Evolutionary conservation across 306 rosid species (phyloP), one percentile per base, ranked within the genome.

Genomic region (Canavalia ensiformis): DNA sequence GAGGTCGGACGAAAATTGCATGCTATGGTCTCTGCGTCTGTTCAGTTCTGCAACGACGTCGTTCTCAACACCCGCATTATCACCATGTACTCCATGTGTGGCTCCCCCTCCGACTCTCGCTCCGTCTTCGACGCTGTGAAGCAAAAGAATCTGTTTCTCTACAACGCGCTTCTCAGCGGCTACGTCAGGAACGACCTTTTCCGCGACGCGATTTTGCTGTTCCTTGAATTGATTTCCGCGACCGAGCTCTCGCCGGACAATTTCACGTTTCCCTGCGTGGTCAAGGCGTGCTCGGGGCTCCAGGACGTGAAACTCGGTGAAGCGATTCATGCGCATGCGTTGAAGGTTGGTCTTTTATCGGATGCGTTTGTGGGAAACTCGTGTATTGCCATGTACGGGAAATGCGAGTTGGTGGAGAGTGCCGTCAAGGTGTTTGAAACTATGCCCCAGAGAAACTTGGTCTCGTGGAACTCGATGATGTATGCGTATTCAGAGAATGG

Each of bases 381-480:
- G 13, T 66, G 92, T 84, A 49, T 91, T 73, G 85, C 96, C 0
- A 75, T 91, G 89, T 92, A 94, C 35, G 97, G 94, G 4, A 94
- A 88, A 69, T 89, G 82, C 12, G 90, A 89, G 78, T 35, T 67
- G 13, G 62, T 91, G 56, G 85, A 75, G 39, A 88, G 86, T 10
- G 92, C 97, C 5, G 28, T 76, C 64, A 82, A 81, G 78, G 39
- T 92, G 92, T 92, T 92, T 74, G 93, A 87, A 0, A 66, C 37
- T 49, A 86, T 92, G 96, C 88, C 91, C 0, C 77, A 75, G 44
- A 88, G 84, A 46, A 94, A 92, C 74, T 82, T 94, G 86, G 89
- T 94, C 57, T 86, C 98, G 66, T 92, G 97, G 97, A 92, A 94
- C 84, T 89, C 97, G 33, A 83, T 92, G 79, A 78, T 92, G 83